Evolutionary conservation across 2,329 filamentous ascomycete genomes (phyloP), one percentile per base, ranked within the genome.

Genomic region (Ilyonectria mors-panacis): DNA sequence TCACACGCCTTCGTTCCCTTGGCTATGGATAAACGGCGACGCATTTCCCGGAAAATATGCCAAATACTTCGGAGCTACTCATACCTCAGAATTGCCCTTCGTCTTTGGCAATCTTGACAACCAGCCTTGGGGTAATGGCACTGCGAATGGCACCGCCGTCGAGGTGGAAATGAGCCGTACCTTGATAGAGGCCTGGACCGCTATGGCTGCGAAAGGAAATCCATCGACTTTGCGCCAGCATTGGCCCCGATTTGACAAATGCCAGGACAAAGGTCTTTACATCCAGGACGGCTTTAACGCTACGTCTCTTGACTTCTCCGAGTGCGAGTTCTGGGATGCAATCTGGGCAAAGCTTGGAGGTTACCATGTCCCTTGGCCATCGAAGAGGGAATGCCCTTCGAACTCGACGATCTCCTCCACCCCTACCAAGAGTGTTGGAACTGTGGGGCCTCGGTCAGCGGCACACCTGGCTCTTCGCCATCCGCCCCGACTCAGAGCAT

Each of bases 251-350:
- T 70, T 70, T 35, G 53, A 63, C 12, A 26, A 48, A 1, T 61
- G 50, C 21, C 5, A 45, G 1, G 23, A 15, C 12, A 13, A 21
- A 8, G 61, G 65, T 3, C 35, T 67, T 12, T 33, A 33, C 6
- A 21, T 67, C 1, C 23, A 60, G 23, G 57, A 61, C 10, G 44
- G 13, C 6, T 54, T 53, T 9, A 30, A 33, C 7, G 30, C 44
- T 2, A 19, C 30, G 3, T 26, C 35, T 13, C 28, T 70, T 1
- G 68, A 69, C 35, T 71, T 66, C 57, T 59, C 51, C 4, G 70
- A 72, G 59, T 74, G 70, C 28, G 33, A 67, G 39, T 67, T 74
- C 30, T 73, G 68, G 71, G 72, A 72, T 55, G 53, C 21, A 4
- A 59, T 74, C 19, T 71, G 64, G 59, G 63, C 8, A 17, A 26